Percentiles rank a stretch among this genome's conserved stretches.
Evolutionary conservation across 257 asterid genomes (phyloP).

Genomic region (Solanum sejunctum): DNA sequence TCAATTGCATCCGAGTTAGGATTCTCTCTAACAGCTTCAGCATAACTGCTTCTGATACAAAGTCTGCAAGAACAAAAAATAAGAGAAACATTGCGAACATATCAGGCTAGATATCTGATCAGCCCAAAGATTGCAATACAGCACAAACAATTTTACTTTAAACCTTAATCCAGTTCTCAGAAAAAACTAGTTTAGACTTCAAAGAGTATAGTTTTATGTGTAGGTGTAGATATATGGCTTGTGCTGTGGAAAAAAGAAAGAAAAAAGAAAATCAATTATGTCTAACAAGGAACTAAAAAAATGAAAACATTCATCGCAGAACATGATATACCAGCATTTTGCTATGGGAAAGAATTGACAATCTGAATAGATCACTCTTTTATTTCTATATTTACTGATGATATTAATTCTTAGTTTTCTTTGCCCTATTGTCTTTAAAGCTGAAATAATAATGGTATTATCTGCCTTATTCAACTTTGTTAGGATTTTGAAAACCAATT

Average conservation of each 20-base stretch:
- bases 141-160: not conserved
- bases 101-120: not conserved
- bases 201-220: not conserved
- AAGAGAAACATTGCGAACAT: not conserved
- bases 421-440: not conserved
- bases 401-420: not conserved
- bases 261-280: not conserved
- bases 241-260: not conserved
- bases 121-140: not conserved
- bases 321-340: not conserved
- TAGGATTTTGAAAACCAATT: not conserved
- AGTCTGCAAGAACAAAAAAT: not conserved
- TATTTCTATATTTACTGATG: not conserved
- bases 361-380: not conserved
- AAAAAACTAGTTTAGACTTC: not conserved
- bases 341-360: not conserved
- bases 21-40: conserved; percentile 28
- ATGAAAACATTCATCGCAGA: not conserved
- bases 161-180: not conserved
- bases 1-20: conserved; percentile 49
- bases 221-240: not conserved
- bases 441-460: not conserved
- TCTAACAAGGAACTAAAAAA: not conserved
- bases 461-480: not conserved
- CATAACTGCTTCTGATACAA: conserved; percentile 61